phyloP scores from a whole-genome alignment of 768 basidiomycete genomes.

The Gymnopilus dilepis region DNA sequence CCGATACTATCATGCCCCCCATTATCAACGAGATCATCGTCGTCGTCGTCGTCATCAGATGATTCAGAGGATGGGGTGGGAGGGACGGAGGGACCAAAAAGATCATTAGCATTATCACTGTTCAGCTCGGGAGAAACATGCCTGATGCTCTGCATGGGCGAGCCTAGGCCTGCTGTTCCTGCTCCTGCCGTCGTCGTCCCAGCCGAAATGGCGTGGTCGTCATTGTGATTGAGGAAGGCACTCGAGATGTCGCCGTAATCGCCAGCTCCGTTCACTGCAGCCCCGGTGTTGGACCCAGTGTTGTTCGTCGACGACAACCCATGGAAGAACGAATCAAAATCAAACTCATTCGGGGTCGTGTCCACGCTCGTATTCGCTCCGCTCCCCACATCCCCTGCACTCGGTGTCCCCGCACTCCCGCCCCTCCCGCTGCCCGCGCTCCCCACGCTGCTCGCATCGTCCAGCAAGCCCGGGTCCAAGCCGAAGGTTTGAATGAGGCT shows the following conservation, averaged over 20 bases:
- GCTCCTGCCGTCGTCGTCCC: no score
- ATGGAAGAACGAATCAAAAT: constrained; percentile 24
- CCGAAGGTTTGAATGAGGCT: constrained; percentile 75
- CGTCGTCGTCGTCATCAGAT: no score
- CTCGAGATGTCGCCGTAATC: constrained; percentile 15
- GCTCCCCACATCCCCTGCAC: neutral
- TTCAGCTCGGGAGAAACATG: constrained; percentile 26
- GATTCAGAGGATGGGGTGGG: neutral
- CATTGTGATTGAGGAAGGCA: constrained; percentile 26
- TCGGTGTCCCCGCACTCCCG: neutral
- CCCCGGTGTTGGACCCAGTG: neutral
- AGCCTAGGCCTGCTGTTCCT: constrained; percentile 12
- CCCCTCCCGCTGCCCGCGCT: neutral
- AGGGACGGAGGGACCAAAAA: neutral
- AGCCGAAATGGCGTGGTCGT: neutral
- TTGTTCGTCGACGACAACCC: constrained; percentile 13
- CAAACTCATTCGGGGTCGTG: constrained; percentile 15
- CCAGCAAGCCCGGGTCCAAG: constrained; percentile 53
- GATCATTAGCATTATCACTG: constrained; percentile 21
- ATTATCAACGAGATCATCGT: constrained; percentile 19
- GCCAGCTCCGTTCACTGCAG: no score
- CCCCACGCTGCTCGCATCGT: constrained; percentile 11
- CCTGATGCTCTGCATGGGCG: constrained; percentile 29
- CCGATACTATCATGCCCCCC: constrained; percentile 16
- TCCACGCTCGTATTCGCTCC: neutral